These are phyloP conservation scores for Peniophora sp. DNA, from an alignment of 1,284 basidiomycete genomes.

Conservation along the genomic window DNA sequence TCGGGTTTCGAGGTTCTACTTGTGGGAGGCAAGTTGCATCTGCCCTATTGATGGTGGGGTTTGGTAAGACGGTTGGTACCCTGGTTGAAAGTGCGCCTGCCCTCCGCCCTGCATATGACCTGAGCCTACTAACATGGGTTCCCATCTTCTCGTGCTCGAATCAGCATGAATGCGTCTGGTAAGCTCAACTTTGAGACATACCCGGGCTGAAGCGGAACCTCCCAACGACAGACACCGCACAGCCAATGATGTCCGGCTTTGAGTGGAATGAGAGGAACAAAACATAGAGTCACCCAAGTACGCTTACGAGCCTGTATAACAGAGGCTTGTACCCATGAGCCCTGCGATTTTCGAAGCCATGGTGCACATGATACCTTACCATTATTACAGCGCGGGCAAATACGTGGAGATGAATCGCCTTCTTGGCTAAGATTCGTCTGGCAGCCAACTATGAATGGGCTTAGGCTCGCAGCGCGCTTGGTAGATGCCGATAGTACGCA, in stretches of 20 bases:
- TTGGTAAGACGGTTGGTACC: background rate
- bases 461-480: too few relatives aligned
- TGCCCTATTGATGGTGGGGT: background rate
- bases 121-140: background rate
- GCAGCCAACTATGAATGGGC: too few relatives aligned
- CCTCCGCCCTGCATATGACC: background rate
- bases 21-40: too few relatives aligned
- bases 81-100: background rate
- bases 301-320: slow-evolving; percentile 40
- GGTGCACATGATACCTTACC: too few relatives aligned
- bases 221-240: slow-evolving; percentile 44
- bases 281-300: slow-evolving; percentile 45
- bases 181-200: background rate
- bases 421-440: too few relatives aligned
- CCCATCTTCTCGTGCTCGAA: background rate
- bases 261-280: slow-evolving; percentile 42
- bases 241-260: slow-evolving; percentile 36
- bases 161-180: background rate
- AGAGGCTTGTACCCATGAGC: slow-evolving; percentile 32
- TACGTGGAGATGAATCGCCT: too few relatives aligned
- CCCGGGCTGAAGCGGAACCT: slow-evolving; percentile 15
- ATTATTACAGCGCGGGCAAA: too few relatives aligned
- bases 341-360: too few relatives aligned
- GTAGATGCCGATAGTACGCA: too few relatives aligned
- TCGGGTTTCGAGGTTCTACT: too few relatives aligned